These are phyloP conservation scores for Phytophthora tentaculata DNA, from an alignment of 352 stramenopile species.

Conservation along the genomic window DNA sequence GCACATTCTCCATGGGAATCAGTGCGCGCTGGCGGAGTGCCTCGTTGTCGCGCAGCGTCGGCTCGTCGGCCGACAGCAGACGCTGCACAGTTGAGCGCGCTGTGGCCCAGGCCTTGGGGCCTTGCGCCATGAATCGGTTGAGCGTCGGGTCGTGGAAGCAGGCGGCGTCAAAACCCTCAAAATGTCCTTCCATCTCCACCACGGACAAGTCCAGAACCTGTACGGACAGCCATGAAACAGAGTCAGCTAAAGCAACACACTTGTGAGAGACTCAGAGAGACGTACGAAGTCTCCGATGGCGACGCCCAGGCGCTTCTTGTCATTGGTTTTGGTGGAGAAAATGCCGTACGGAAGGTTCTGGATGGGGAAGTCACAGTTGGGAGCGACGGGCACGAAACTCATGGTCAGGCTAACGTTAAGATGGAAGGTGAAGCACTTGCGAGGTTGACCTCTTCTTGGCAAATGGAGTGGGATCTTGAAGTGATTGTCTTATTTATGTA, in stretches of 20 bases:
- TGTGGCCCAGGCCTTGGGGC: slow-evolving; percentile 85
- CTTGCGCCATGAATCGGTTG: slow-evolving; percentile 94
- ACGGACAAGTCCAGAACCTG: slow-evolving; percentile 90
- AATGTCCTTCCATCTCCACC: slow-evolving; percentile 89
- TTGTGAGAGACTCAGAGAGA: slow-evolving; percentile 1
- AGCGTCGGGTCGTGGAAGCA: slow-evolving; percentile 83
- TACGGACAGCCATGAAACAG: not conserved
- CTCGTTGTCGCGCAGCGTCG: slow-evolving; percentile 84
- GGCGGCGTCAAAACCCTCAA: slow-evolving; percentile 81
- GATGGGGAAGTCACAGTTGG: slow-evolving; percentile 91
- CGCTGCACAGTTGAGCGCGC: slow-evolving; percentile 88
- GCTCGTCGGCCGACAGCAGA: slow-evolving; percentile 80
- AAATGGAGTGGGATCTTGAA: slow-evolving; percentile 22
- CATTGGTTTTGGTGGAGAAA: slow-evolving; percentile 83
- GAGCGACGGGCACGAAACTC: slow-evolving; percentile 67
- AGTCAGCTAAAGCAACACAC: not conserved
- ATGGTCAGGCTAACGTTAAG: slow-evolving; percentile 20
- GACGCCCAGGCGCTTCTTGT: slow-evolving; percentile 78
- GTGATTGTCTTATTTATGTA: not conserved
- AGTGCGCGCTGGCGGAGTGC: slow-evolving; percentile 78
- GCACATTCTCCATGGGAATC: slow-evolving; percentile 72
- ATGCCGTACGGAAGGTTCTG: slow-evolving; percentile 97
- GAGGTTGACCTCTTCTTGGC: slow-evolving; percentile 8
- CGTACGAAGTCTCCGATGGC: slow-evolving; percentile 82
- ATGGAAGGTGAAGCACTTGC: not conserved